Percentiles rank a stretch among this genome's conserved stretches.
phyloP scores from a whole-genome alignment of 768 basidiomycete genomes.

The Agaricus subrufescens region DNA sequence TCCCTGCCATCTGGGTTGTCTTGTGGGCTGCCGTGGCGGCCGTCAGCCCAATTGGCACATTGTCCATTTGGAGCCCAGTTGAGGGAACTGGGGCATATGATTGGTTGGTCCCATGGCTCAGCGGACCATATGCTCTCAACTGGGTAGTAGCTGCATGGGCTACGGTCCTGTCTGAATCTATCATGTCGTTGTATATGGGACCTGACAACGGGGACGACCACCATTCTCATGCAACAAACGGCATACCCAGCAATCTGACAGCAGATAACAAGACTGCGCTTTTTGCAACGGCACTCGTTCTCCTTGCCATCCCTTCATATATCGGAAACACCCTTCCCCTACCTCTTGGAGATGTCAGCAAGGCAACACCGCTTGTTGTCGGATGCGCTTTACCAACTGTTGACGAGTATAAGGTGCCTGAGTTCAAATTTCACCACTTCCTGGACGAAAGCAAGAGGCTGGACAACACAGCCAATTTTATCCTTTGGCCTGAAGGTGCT shows the following conservation, averaged over 20 bases:
- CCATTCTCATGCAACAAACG: neutral
- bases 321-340: conserved; percentile 34
- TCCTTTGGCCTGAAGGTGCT: conserved; percentile 83
- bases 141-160: conserved; percentile 80
- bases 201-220: conserved; percentile 18
- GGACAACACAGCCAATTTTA: conserved; percentile 40
- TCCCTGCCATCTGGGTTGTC: conserved; percentile 68
- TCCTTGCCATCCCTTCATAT: conserved; percentile 56
- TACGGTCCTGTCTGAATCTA: conserved; percentile 50
- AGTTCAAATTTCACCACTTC: conserved; percentile 51
- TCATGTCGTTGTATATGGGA: conserved; percentile 55
- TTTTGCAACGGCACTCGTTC: conserved; percentile 35
- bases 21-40: conserved; percentile 51
- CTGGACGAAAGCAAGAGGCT: conserved; percentile 51
- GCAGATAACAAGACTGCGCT: conserved; percentile 20
- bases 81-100: conserved; percentile 47
- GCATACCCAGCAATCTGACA: conserved; percentile 2
- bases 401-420: conserved; percentile 32
- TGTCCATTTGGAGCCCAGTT: conserved; percentile 68
- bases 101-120: conserved; percentile 53
- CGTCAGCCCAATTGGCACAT: conserved; percentile 63
- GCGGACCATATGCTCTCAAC: conserved; percentile 58
- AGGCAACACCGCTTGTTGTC: conserved; percentile 54
- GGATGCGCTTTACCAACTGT: conserved; percentile 64
- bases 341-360: conserved; percentile 26